Percentiles rank a stretch among this genome's conserved stretches.
Evolutionary conservation across 192 early-diverging fungal genomes (phyloP).

Genomic region (Coemansia reversa): DNA sequence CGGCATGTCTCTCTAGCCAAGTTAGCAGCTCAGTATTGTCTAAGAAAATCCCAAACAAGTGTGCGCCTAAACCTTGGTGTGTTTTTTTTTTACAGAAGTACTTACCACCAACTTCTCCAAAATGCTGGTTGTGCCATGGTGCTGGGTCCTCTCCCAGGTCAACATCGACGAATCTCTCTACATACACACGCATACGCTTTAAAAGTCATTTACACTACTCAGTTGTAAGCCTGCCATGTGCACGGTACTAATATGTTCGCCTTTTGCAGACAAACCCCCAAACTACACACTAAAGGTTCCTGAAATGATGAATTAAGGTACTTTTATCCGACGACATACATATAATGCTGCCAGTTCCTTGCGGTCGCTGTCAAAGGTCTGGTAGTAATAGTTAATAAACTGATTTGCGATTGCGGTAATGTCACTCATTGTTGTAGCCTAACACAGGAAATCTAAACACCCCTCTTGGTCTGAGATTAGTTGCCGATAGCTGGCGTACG

Average conservation of each 20-base stretch:
- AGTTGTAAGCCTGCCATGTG: slow-evolving; percentile 1
- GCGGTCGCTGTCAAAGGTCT: slow-evolving; percentile 77
- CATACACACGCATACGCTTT: slow-evolving; percentile 2
- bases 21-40: no score
- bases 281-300: not conserved
- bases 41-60: no score
- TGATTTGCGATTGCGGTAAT: slow-evolving; percentile 58
- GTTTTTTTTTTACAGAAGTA: not conserved
- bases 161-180: slow-evolving; percentile 82
- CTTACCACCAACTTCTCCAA: slow-evolving; percentile 73
- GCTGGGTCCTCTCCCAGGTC: slow-evolving; percentile 76
- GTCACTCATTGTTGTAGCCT: slow-evolving; percentile 12
- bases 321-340: slow-evolving; percentile 57
- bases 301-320: not conserved
- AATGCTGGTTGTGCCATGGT: slow-evolving; percentile 63
- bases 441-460: not conserved
- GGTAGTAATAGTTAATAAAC: slow-evolving; percentile 88
- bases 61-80: no score
- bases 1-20: no score
- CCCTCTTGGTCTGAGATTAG: not conserved
- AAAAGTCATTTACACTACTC: not conserved
- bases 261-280: not conserved
- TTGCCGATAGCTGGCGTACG: not conserved
- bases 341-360: slow-evolving; percentile 68
- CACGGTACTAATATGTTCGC: not conserved